Evolutionary conservation across 768 basidiomycete species (phyloP).

Genomic region (Suillus hirtellus): DNA sequence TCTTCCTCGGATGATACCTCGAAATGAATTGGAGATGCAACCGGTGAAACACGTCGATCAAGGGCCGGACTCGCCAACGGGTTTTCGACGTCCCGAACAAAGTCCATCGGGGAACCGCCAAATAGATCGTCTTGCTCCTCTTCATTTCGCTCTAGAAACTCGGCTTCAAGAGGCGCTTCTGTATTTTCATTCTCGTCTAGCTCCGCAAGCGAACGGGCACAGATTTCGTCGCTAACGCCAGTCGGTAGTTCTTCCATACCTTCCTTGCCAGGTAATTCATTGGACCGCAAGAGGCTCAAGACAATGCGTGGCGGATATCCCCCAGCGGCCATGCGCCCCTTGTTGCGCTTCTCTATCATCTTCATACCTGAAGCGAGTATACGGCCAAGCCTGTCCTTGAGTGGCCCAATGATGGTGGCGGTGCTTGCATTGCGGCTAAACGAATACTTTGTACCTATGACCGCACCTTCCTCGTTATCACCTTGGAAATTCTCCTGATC

Average conservation of each 20-base stretch:
- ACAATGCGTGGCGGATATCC: constrained; percentile 7
- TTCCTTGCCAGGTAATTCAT: not conserved
- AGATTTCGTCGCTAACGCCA: constrained; percentile 6
- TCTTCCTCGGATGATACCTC: not conserved
- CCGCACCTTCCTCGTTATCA: constrained; percentile 9
- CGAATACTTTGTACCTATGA: constrained; percentile 9
- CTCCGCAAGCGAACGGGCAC: constrained; percentile 1
- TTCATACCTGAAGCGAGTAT: constrained; percentile 3
- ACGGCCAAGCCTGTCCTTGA: constrained; percentile 12
- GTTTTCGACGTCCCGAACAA: constrained; percentile 19
- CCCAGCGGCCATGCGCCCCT: not conserved
- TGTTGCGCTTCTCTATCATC: constrained; percentile 1
- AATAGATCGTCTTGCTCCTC: not conserved
- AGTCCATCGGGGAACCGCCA: not conserved
- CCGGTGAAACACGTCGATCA: not conserved
- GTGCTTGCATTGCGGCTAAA: constrained; percentile 10
- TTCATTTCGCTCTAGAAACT: constrained; percentile 1
- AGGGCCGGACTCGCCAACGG: constrained; percentile 13
- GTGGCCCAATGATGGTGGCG: constrained; percentile 10
- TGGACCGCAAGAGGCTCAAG: not conserved
- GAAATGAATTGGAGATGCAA: not conserved
- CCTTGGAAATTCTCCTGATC: not conserved
- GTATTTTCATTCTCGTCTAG: constrained; percentile 7
- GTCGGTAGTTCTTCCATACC: constrained; percentile 1
- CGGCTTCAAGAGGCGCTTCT: constrained; percentile 2